phyloP scores from a whole-genome alignment of 1,139 yeast genomes.

The Scheffersomyces stambukii region DNA sequence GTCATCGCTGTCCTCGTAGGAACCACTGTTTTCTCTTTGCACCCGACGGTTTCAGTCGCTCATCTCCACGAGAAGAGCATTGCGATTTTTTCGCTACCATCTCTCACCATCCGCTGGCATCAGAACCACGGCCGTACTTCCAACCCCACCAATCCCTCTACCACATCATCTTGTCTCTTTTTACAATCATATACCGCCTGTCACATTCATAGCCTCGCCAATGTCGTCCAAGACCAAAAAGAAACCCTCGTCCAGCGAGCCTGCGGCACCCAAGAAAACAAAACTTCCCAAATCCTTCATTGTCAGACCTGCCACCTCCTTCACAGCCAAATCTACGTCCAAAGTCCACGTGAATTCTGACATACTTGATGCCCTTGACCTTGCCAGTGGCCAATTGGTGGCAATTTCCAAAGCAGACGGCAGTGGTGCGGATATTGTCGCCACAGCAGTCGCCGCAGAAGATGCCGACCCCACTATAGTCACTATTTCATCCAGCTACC shows the following conservation, averaged over 20 bases:
- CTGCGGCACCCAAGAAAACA: slow-evolving; percentile 29
- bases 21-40: too few species aligned
- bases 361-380: slow-evolving; percentile 49
- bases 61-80: too few species aligned
- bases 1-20: too few species aligned
- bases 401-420: slow-evolving; percentile 44
- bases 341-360: slow-evolving; percentile 50
- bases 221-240: slow-evolving; percentile 31
- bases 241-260: slow-evolving; percentile 19
- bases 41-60: too few species aligned
- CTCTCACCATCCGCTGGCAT: too few species aligned
- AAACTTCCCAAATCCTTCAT: slow-evolving; percentile 49
- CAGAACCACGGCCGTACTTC: too few species aligned
- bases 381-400: slow-evolving; percentile 53
- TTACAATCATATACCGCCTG: too few species aligned
- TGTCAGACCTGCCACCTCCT: slow-evolving; percentile 48
- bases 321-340: slow-evolving; percentile 24
- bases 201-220: not conserved
- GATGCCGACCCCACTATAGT: slow-evolving; percentile 51
- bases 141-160: not conserved
- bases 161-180: too few species aligned
- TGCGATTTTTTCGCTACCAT: too few species aligned
- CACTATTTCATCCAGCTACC: slow-evolving; percentile 43
- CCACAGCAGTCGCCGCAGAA: slow-evolving; percentile 37
- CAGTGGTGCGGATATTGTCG: slow-evolving; percentile 42